A percentile compares a stretch with the other conserved stretches of the same genome.
Conservation (phyloP, 2,329 filamentous ascomycete genomes). For the Macroventuria anomochaeta region DNA sequence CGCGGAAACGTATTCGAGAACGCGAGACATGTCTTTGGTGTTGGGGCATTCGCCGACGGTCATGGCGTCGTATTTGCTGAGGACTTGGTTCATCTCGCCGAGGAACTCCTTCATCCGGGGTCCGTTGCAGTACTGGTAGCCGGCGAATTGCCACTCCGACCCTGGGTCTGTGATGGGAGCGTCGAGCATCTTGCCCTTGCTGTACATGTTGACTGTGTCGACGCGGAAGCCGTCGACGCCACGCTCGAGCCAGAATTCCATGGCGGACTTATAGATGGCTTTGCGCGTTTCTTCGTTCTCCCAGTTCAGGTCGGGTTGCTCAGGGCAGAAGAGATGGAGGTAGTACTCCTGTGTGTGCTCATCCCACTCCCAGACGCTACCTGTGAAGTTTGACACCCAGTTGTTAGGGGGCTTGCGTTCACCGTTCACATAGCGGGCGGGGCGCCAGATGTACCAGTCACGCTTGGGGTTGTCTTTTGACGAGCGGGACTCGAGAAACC, state of each 20-base stretch:
- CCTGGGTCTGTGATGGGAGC: constrained; percentile 41
- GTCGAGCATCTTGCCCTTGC: constrained; percentile 44
- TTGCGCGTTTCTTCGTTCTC: constrained; percentile 71
- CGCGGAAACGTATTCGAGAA: constrained; percentile 66
- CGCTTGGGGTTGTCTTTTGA: constrained; percentile 59
- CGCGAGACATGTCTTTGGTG: constrained; percentile 64
- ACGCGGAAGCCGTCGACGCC: constrained; percentile 63
- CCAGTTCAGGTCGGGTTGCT: constrained; percentile 89
- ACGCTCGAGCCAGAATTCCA: constrained; percentile 79
- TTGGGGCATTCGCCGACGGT: constrained; percentile 73
- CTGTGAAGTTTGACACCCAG: constrained; percentile 70
- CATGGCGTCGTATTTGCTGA: constrained; percentile 68
- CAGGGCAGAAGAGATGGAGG: constrained; percentile 74
- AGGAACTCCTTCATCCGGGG: constrained; percentile 73
- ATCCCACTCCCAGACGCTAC: constrained; percentile 73
- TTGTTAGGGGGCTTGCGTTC: constrained; percentile 75
- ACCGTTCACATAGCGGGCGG: constrained; percentile 59
- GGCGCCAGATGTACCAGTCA: constrained; percentile 64
- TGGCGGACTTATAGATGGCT: constrained; percentile 71
- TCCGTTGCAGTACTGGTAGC: constrained; percentile 68
- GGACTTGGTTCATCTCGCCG: constrained; percentile 66
- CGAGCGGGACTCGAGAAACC: constrained; percentile 64
- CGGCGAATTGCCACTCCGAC: constrained; percentile 45
- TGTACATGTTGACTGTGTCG: constrained; percentile 49
- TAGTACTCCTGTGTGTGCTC: constrained; percentile 75